Evolutionary conservation across 2,329 filamentous ascomycete genomes (phyloP).

Genomic region (Paraphaeosphaeria minitans): DNA sequence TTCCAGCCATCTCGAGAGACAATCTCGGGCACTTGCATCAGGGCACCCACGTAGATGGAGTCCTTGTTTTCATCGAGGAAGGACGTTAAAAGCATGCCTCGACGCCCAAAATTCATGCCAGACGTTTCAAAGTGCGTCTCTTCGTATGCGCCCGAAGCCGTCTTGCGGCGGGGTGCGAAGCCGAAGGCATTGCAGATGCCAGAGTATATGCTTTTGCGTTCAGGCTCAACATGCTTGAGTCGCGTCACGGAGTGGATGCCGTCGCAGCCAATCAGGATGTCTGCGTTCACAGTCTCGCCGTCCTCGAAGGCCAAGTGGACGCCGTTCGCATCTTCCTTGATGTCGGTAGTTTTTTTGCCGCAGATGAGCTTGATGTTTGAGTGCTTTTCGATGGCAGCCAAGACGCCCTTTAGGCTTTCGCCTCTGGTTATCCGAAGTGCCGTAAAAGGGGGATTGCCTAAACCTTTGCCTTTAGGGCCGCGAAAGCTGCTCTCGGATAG

Average conservation of each 20-base stretch:
- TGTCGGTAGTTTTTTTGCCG: slow-evolving; percentile 50
- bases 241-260: slow-evolving; percentile 56
- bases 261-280: slow-evolving; percentile 62
- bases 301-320: slow-evolving; percentile 55
- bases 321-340: slow-evolving; percentile 47
- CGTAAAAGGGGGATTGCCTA: slow-evolving; percentile 53
- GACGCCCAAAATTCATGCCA: slow-evolving; percentile 53
- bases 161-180: slow-evolving; percentile 46
- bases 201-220: slow-evolving; percentile 49
- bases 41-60: slow-evolving; percentile 51
- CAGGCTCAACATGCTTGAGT: slow-evolving; percentile 52
- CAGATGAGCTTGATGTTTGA: slow-evolving; percentile 51
- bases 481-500: slow-evolving; percentile 51
- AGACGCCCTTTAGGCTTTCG: slow-evolving; percentile 50
- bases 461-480: slow-evolving; percentile 49
- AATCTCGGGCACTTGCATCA: slow-evolving; percentile 53
- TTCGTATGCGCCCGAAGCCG: slow-evolving; percentile 31
- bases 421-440: slow-evolving; percentile 52
- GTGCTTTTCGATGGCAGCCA: slow-evolving; percentile 48
- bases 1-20: slow-evolving; percentile 54
- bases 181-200: slow-evolving; percentile 55
- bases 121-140: slow-evolving; percentile 48
- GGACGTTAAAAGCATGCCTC: slow-evolving; percentile 52
- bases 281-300: slow-evolving; percentile 51
- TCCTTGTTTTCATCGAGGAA: slow-evolving; percentile 46